phyloP scores from a whole-genome alignment of 2,329 filamentous ascomycete species.

The Penicillium polonicum region DNA sequence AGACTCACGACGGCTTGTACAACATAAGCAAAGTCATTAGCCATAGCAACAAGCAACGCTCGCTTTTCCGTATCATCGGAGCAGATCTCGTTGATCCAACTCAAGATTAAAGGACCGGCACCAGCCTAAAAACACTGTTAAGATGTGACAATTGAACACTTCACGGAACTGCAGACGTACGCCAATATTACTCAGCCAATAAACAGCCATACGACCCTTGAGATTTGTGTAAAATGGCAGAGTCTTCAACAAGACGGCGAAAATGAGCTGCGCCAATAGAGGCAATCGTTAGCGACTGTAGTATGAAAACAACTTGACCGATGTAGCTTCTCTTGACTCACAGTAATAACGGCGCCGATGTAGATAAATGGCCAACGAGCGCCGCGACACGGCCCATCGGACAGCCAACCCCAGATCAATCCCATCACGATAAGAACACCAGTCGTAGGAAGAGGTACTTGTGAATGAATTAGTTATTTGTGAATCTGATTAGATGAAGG shows the following conservation, averaged over 20 bases:
- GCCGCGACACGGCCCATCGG: slow-evolving; percentile 36
- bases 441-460: slow-evolving; percentile 31
- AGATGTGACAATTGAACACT: neutral
- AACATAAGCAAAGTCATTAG: slow-evolving; percentile 37
- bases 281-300: neutral
- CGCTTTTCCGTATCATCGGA: slow-evolving; percentile 33
- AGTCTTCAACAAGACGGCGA: slow-evolving; percentile 33
- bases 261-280: slow-evolving; percentile 27
- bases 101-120: slow-evolving; percentile 42
- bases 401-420: slow-evolving; percentile 40
- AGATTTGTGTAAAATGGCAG: slow-evolving; percentile 41
- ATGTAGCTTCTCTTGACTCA: slow-evolving; percentile 15
- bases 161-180: slow-evolving; percentile 20
- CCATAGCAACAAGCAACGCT: slow-evolving; percentile 32
- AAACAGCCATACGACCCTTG: slow-evolving; percentile 37
- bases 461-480: neutral
- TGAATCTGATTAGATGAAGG: neutral
- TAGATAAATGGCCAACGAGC: slow-evolving; percentile 44
- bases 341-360: slow-evolving; percentile 36
- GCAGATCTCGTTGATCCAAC: slow-evolving; percentile 39
- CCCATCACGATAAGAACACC: slow-evolving; percentile 40
- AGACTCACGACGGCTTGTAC: slow-evolving; percentile 33
- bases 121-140: slow-evolving; percentile 22
- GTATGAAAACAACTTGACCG: too few relatives aligned
- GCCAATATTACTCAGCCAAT: slow-evolving; percentile 41